These are phyloP conservation scores for Metschnikowia kofuensis DNA, from an alignment of 805 yeast species.

Conservation along the genomic window DNA sequence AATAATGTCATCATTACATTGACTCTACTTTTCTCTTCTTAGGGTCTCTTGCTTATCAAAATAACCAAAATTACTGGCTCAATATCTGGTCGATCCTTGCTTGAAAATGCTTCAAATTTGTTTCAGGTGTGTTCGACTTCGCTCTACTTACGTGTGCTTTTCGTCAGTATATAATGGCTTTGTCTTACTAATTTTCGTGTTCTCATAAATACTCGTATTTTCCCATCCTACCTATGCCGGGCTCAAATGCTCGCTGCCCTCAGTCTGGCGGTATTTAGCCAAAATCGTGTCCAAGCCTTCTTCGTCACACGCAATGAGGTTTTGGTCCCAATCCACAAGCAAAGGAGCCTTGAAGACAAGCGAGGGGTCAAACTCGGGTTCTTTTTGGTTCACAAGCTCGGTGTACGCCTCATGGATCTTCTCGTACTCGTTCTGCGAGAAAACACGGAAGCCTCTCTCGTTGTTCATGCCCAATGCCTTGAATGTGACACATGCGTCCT, in stretches of 20 bases:
- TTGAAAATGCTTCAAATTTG: too few relatives aligned
- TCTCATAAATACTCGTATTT: too few relatives aligned
- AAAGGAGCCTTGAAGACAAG: constrained; percentile 40
- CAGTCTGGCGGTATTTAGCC: constrained; percentile 24
- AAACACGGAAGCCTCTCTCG: constrained; percentile 28
- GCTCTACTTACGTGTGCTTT: too few relatives aligned
- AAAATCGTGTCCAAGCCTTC: constrained; percentile 28
- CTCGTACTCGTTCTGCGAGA: constrained; percentile 37
- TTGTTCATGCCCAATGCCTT: constrained; percentile 19
- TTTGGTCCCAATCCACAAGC: constrained; percentile 47
- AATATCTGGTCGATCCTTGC: too few relatives aligned
- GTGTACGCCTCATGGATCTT: constrained; percentile 37
- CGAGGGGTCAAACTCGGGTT: constrained; percentile 28
- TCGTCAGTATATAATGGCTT: too few relatives aligned
- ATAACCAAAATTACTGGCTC: too few relatives aligned
- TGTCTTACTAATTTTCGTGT: too few relatives aligned
- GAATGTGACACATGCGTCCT: constrained; percentile 22
- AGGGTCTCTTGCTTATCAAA: background rate
- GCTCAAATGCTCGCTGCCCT: constrained; percentile 9
- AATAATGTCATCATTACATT: too few relatives aligned
- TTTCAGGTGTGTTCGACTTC: too few relatives aligned
- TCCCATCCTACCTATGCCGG: constrained; percentile 5
- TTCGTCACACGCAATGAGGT: constrained; percentile 38
- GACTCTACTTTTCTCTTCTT: background rate
- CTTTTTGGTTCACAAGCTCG: constrained; percentile 22